These are phyloP conservation scores for Vitis rupestris DNA, from an alignment of 164 flowering plant species.

Conservation along the genomic window DNA sequence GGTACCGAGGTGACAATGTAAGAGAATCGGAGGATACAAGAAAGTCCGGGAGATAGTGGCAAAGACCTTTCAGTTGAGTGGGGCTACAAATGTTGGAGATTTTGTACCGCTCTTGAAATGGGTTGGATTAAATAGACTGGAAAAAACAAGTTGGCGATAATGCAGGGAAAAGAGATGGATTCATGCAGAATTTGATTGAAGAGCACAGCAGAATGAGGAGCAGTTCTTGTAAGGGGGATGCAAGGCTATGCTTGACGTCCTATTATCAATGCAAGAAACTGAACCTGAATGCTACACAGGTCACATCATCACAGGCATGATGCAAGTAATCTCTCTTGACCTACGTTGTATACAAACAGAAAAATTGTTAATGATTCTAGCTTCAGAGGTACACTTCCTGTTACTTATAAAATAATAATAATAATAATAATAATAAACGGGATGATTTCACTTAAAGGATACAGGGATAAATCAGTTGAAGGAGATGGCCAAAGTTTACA, in stretches of 20 bases:
- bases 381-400: too few relatives aligned
- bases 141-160: slow-evolving; percentile 16
- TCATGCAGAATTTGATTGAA: slow-evolving; percentile 31
- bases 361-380: too few relatives aligned
- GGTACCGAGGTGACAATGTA: slow-evolving; percentile 36
- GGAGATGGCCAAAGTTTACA: too few relatives aligned
- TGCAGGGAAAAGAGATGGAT: slow-evolving; percentile 24
- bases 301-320: slow-evolving; percentile 21
- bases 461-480: too few relatives aligned
- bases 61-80: slow-evolving; percentile 14
- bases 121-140: slow-evolving; percentile 17
- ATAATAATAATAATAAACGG: too few relatives aligned
- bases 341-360: too few relatives aligned
- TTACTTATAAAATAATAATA: too few relatives aligned
- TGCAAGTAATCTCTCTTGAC: too few relatives aligned
- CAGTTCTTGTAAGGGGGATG: not conserved
- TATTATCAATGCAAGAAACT: not conserved
- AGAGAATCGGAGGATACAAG: slow-evolving; percentile 26
- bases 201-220: slow-evolving; percentile 8
- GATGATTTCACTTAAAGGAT: too few relatives aligned
- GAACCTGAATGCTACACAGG: slow-evolving; percentile 21
- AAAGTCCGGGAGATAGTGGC: slow-evolving; percentile 17
- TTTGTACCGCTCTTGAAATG: slow-evolving; percentile 28
- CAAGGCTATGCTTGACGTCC: slow-evolving; percentile 7
- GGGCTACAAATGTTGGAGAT: slow-evolving; percentile 22